Percentiles rank a stretch among this genome's conserved stretches.
Conservation (phyloP, 225 moss, liverwort and hornwort species). For the Physcomitrellopsis africana region DNA sequence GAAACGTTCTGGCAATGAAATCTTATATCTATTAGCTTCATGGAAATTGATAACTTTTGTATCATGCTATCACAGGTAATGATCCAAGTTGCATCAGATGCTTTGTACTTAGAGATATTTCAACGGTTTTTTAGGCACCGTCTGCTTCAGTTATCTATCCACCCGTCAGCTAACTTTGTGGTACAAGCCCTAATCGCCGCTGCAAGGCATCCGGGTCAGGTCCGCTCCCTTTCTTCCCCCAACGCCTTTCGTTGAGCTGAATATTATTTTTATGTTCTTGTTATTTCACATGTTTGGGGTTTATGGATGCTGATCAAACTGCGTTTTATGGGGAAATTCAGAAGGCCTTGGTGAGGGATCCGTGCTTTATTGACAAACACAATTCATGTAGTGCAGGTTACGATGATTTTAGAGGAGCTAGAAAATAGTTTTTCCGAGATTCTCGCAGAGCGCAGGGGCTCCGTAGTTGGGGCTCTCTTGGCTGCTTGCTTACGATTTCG, state of each 20-base stretch:
- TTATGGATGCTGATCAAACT: not conserved
- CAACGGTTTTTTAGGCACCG: constrained; percentile 86
- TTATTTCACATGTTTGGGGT: not conserved
- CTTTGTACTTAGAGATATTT: constrained; percentile 84
- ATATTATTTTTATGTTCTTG: not conserved
- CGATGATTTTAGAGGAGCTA: constrained; percentile 90
- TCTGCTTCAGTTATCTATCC: constrained; percentile 77
- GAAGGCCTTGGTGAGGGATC: not conserved
- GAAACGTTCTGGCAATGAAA: not conserved
- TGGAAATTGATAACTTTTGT: constrained; percentile 15
- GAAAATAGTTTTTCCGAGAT: constrained; percentile 82
- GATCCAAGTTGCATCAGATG: constrained; percentile 81
- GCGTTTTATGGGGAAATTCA: not conserved
- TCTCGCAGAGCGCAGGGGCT: constrained; percentile 75
- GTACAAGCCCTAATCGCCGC: constrained; percentile 87
- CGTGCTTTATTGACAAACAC: constrained; percentile 17
- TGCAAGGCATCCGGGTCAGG: constrained; percentile 94
- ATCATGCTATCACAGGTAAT: constrained; percentile 61
- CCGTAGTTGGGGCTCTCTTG: constrained; percentile 85
- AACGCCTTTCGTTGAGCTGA: constrained; percentile 3
- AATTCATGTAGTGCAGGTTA: constrained; percentile 58
- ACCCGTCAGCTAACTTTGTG: constrained; percentile 87
- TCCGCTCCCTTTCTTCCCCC: constrained; percentile 35
- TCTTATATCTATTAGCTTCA: not conserved
- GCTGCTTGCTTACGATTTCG: constrained; percentile 92